Conservation (phyloP, 1,284 basidiomycete species). For the Trichosporon coremiiforme region DNA sequence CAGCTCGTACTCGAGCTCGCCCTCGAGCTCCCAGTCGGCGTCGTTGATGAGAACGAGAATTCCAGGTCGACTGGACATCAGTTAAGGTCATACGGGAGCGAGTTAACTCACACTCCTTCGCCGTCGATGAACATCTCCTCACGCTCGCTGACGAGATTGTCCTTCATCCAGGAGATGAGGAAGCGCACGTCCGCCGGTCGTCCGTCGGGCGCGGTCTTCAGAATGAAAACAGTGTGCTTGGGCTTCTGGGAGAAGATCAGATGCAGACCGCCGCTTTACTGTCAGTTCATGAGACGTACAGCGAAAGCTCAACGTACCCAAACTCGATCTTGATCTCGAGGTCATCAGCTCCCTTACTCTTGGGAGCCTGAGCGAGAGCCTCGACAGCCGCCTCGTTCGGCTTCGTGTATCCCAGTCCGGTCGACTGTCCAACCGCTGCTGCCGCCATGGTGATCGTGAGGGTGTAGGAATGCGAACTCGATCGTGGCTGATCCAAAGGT, state of each 20-base stretch:
- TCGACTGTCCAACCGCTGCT: conserved; percentile 30
- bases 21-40: conserved; percentile 97
- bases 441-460: conserved; percentile 24
- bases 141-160: conserved; percentile 78
- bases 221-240: conserved; percentile 67
- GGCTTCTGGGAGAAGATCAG: conserved; percentile 71
- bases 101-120: conserved; percentile 73
- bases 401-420: conserved; percentile 38
- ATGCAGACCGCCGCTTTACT: conserved; percentile 76
- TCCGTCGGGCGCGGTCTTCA: conserved; percentile 57
- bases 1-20: conserved; percentile 83
- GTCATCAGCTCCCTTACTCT: conserved; percentile 24
- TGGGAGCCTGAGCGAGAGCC: not conserved
- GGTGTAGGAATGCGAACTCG: not conserved
- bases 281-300: conserved; percentile 16
- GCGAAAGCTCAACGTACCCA: conserved; percentile 22
- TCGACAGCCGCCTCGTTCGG: conserved; percentile 23
- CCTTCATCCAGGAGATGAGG: conserved; percentile 76
- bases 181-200: conserved; percentile 69
- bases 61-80: conserved; percentile 74
- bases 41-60: conserved; percentile 95
- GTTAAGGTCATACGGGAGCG: not conserved
- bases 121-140: conserved; percentile 88
- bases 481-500: not conserved
- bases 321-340: conserved; percentile 34